phyloP scores from a whole-genome alignment of 208 protist genomes.

The Leishmania gerbilli region DNA sequence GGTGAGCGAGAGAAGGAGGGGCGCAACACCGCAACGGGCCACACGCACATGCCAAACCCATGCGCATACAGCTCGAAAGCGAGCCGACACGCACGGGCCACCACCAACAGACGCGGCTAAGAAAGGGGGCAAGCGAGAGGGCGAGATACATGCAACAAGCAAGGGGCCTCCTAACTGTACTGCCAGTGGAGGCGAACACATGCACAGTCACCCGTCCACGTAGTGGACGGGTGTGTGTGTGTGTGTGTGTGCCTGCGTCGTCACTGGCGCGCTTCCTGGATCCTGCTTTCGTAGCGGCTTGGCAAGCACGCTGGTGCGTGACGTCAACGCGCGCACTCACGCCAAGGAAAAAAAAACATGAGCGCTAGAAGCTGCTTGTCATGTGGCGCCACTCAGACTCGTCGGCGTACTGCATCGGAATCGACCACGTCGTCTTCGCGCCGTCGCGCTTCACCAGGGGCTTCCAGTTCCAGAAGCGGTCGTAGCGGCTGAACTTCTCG shows the following conservation, averaged over 20 bases:
- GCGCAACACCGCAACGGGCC: too few relatives aligned
- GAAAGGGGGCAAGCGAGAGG: not conserved
- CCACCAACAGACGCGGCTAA: too few relatives aligned
- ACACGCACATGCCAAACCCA: too few relatives aligned
- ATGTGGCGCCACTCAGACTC: slow-evolving; percentile 92
- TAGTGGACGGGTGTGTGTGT: not conserved
- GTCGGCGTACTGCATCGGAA: slow-evolving; percentile 77
- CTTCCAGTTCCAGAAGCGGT: slow-evolving; percentile 92
- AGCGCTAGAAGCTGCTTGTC: slow-evolving; percentile 65
- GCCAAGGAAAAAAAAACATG: not conserved
- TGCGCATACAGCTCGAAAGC: not conserved
- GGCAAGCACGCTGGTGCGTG: not conserved
- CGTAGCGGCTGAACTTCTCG: slow-evolving; percentile 78
- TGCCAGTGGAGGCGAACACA: too few relatives aligned
- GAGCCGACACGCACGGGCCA: not conserved
- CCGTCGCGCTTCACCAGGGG: slow-evolving; percentile 84
- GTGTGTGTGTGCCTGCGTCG: not conserved
- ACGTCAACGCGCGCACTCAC: not conserved
- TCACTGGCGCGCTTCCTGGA: not conserved
- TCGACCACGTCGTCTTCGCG: slow-evolving; percentile 74
- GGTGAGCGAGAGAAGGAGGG: too few relatives aligned
- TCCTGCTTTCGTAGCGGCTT: not conserved
- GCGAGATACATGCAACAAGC: too few relatives aligned
- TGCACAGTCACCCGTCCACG: not conserved
- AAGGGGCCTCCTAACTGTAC: too few relatives aligned